These are phyloP conservation scores for Phytopythium sindhum DNA, from an alignment of 352 stramenopile species.

Conservation along the genomic window DNA sequence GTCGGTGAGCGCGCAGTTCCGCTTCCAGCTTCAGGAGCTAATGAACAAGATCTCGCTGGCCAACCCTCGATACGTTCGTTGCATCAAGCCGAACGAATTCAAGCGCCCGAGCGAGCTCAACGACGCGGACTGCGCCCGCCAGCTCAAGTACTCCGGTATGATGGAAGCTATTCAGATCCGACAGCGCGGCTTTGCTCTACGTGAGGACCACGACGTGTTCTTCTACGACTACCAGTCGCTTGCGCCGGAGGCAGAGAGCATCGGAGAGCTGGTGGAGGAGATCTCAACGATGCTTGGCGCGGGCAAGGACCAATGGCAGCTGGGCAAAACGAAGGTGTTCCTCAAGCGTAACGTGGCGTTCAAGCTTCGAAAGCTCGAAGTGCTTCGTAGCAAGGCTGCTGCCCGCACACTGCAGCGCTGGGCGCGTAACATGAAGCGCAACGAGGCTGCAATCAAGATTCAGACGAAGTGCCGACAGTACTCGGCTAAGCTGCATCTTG, in stretches of 20 bases:
- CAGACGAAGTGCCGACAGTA: conserved; percentile 75
- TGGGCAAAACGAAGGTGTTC: conserved; percentile 88
- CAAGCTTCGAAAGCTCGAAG: conserved; percentile 81
- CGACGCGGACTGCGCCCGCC: conserved; percentile 76
- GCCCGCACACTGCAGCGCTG: conserved; percentile 81
- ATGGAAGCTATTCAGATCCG: conserved; percentile 91
- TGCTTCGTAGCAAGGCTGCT: conserved; percentile 79
- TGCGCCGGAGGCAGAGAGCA: conserved; percentile 78
- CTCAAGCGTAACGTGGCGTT: conserved; percentile 75
- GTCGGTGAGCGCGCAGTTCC: conserved; percentile 86
- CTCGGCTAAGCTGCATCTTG: conserved; percentile 50
- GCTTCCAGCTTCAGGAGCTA: conserved; percentile 85
- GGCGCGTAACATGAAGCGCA: conserved; percentile 66
- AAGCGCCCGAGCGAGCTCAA: conserved; percentile 79
- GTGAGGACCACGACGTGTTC: conserved; percentile 89
- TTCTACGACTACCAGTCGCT: conserved; percentile 90
- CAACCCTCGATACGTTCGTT: conserved; percentile 87
- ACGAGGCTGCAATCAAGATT: conserved; percentile 55
- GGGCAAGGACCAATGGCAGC: conserved; percentile 87
- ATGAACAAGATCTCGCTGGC: conserved; percentile 89
- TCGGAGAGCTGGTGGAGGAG: conserved; percentile 77
- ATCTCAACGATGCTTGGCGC: conserved; percentile 85
- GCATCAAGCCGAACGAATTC: conserved; percentile 87
- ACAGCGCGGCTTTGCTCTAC: conserved; percentile 82
- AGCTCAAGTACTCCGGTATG: conserved; percentile 91